Evolutionary conservation across 441 rosid species (phyloP), one percentile per base, ranked within the genome.

Genomic region (Melastoma candidum): DNA sequence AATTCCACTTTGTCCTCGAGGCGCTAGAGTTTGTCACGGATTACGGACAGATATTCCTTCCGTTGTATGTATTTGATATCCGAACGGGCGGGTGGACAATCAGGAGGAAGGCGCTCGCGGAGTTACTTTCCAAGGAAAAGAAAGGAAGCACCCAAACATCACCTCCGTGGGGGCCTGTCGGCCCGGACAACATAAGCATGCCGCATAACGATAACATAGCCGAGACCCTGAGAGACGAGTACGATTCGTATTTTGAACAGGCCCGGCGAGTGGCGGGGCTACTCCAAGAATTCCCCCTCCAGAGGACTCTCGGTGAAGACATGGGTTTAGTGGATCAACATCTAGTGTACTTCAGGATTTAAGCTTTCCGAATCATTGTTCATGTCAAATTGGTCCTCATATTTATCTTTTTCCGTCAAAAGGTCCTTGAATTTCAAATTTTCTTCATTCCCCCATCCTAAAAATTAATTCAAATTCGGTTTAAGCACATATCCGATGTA

Each of bases 41-140:
- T 39, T 73, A 73, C 11, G 90, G 87, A 10, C 85, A 77, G 29
- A 39, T 77, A 14, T 77, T 83, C 66, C 85, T 81, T 8, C 66
- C 77, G 0, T 17, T 77, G 1, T 83, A 83, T 58, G 56, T 53
- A 41, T 76, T 80, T 61, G 48, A 71, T 41, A 25, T 58, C n/a
- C 75, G 49, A 56, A 68, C 65, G 0, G 87, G 81, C 4, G 56
- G 22, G 17, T 83, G 83, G 92, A 61, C 63, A 11, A 63, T 62
- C 47, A 75, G 59, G 54, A 63, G 70, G 47, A 59, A 48, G 44
- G 60, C 51, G 5, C 43, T 51, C 3, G 45, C 43, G 45, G 69
- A 68, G 26, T 49, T 64, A 43, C 44, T 50, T 1, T 62, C 47
- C 8, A 60, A 63, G 49, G 48, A 59, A 11, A 49, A 11, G 2